These are phyloP conservation scores for Haplographium delicatum DNA, from an alignment of 495 filamentous ascomycete genomes.

Conservation along the genomic window DNA sequence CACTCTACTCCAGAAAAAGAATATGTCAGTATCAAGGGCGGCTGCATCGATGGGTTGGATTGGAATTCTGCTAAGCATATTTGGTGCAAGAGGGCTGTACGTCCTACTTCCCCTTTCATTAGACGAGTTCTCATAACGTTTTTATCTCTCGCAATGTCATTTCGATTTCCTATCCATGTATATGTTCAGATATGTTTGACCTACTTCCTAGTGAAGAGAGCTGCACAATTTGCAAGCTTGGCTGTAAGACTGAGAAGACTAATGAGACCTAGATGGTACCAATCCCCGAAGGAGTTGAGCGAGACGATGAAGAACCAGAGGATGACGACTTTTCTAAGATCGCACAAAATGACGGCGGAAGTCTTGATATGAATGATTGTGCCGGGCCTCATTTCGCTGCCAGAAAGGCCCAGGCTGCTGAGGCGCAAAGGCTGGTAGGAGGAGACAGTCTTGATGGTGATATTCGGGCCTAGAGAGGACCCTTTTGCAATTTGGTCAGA, in stretches of 20 bases:
- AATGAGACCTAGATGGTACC: conserved; percentile 42
- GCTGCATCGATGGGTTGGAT: conserved; percentile 54
- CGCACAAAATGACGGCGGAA: background rate
- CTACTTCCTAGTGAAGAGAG: too few species aligned
- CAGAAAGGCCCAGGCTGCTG: too few species aligned
- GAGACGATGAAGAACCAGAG: conserved; percentile 37
- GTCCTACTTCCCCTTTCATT: conserved; percentile 1
- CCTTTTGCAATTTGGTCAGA: too few species aligned
- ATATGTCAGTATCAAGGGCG: conserved; percentile 55
- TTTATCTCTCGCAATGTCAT: background rate
- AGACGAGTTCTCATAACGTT: background rate
- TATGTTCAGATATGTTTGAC: too few species aligned
- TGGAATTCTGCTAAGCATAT: conserved; percentile 54
- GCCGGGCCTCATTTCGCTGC: too few species aligned
- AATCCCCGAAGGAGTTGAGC: conserved; percentile 53
- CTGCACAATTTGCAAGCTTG: background rate
- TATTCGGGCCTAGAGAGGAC: too few species aligned
- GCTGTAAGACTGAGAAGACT: background rate
- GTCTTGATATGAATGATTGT: too few species aligned
- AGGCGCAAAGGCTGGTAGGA: too few species aligned
- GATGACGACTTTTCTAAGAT: background rate
- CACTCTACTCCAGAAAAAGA: conserved; percentile 47
- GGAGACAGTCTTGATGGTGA: too few species aligned
- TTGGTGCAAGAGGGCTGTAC: conserved; percentile 51
- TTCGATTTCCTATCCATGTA: too few species aligned